Evolutionary conservation across 1,284 basidiomycete species (phyloP).

Genomic region (Erythrobasidium hasegawianum): DNA sequence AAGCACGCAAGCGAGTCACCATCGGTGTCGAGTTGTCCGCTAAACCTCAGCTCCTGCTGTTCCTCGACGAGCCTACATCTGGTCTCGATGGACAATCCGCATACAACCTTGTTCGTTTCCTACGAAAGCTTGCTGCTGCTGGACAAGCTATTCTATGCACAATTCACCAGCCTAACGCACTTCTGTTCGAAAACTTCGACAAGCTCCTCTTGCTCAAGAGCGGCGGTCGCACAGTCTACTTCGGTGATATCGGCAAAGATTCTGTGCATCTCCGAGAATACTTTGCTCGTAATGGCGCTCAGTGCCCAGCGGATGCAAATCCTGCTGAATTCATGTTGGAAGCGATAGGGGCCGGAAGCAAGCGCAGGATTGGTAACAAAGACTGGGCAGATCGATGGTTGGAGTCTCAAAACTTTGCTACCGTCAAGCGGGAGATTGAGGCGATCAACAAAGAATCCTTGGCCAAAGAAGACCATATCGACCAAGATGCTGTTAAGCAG

Average conservation of each 20-base stretch:
- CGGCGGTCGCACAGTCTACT: constrained; percentile 44
- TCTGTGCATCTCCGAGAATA: constrained; percentile 56
- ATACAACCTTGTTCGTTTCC: constrained; percentile 47
- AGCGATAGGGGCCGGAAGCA: constrained; percentile 65
- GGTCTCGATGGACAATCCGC: constrained; percentile 41
- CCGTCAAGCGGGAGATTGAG: constrained; percentile 50
- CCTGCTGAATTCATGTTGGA: constrained; percentile 51
- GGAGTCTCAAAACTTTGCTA: constrained; percentile 48
- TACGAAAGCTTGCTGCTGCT: constrained; percentile 47
- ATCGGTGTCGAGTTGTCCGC: constrained; percentile 61
- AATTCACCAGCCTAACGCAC: constrained; percentile 49
- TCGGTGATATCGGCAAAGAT: constrained; percentile 50
- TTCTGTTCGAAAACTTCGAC: constrained; percentile 40
- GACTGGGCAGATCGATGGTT: constrained; percentile 50
- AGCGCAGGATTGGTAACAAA: constrained; percentile 44
- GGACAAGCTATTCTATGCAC: constrained; percentile 49
- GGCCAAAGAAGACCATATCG: constrained; percentile 48
- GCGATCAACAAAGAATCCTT: constrained; percentile 53
- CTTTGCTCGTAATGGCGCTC: constrained; percentile 52
- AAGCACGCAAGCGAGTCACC: constrained; percentile 58
- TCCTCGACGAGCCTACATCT: constrained; percentile 46
- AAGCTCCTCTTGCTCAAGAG: constrained; percentile 44
- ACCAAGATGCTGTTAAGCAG: constrained; percentile 38
- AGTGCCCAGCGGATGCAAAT: constrained; percentile 48
- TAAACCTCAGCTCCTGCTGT: constrained; percentile 49